Evolutionary conservation across 2,329 filamentous ascomycete species (phyloP).

Genomic region (Verticillium albo-atrum): DNA sequence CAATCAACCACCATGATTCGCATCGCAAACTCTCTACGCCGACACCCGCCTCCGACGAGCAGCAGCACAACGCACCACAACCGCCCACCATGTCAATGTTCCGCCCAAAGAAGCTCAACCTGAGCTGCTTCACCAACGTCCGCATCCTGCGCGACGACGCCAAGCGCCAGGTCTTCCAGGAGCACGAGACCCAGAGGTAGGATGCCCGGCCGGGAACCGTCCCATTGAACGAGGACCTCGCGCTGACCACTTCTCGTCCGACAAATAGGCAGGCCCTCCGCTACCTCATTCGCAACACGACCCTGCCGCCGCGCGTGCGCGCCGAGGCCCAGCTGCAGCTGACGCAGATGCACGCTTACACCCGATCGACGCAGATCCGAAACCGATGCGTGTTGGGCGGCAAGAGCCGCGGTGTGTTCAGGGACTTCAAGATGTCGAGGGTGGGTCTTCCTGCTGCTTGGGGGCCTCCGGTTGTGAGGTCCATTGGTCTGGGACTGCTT

Average conservation of each 20-base stretch:
- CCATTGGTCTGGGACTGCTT: slow-evolving; percentile 6
- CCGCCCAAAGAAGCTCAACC: slow-evolving; percentile 81
- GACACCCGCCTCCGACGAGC: not conserved
- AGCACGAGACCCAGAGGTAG: slow-evolving; percentile 84
- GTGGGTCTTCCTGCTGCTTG: slow-evolving; percentile 51
- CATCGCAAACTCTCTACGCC: not conserved
- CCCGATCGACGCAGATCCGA: slow-evolving; percentile 85
- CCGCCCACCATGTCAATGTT: slow-evolving; percentile 71
- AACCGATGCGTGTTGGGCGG: slow-evolving; percentile 92
- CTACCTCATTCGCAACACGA: slow-evolving; percentile 92
- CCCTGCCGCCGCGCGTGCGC: slow-evolving; percentile 73
- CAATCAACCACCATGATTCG: not conserved
- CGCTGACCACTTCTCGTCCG: not conserved
- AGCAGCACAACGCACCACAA: not conserved
- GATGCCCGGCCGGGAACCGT: slow-evolving; percentile 76
- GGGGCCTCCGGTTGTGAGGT: too few relatives aligned
- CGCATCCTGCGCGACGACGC: slow-evolving; percentile 90
- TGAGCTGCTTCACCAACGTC: slow-evolving; percentile 83
- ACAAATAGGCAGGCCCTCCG: slow-evolving; percentile 75
- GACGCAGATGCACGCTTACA: slow-evolving; percentile 94
- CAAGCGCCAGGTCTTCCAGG: slow-evolving; percentile 88
- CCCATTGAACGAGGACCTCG: slow-evolving; percentile 51
- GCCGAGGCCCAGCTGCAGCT: slow-evolving; percentile 92
- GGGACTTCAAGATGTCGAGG: slow-evolving; percentile 87
- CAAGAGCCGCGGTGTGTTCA: slow-evolving; percentile 83